Conservation (phyloP, 2,329 filamentous ascomycete species). For the Penicillium sp. region DNA sequence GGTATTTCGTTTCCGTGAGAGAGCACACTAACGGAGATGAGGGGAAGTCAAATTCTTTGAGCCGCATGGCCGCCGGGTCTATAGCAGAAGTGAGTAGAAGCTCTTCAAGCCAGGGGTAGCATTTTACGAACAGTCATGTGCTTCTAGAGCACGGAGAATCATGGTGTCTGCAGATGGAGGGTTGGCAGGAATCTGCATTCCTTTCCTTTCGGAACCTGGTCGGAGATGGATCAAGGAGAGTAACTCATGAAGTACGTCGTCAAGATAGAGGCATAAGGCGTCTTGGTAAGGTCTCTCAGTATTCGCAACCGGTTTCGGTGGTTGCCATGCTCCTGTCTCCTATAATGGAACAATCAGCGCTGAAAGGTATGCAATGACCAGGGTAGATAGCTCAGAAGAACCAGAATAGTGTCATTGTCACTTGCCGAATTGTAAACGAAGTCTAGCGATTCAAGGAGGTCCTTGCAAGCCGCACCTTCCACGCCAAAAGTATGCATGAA, state of each 20-base stretch:
- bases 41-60: conserved; percentile 33
- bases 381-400: neutral
- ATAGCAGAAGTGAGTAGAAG: conserved; percentile 14
- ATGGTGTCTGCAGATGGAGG: conserved; percentile 38
- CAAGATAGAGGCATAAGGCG: conserved; percentile 48
- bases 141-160: conserved; percentile 39
- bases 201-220: conserved; percentile 40
- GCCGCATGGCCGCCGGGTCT: conserved; percentile 31
- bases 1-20: neutral
- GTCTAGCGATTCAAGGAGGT: conserved; percentile 55
- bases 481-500: conserved; percentile 61
- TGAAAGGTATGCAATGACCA: neutral
- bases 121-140: conserved; percentile 32
- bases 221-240: conserved; percentile 49
- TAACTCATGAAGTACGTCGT: conserved; percentile 60
- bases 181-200: conserved; percentile 29
- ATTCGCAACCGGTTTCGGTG: conserved; percentile 37
- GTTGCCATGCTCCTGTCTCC: conserved; percentile 43
- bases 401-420: conserved; percentile 8
- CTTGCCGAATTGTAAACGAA: conserved; percentile 50
- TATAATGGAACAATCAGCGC: conserved; percentile 21
- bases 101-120: too few species aligned
- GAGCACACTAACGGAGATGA: conserved; percentile 18
- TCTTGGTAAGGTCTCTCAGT: conserved; percentile 41
- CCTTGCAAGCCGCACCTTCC: conserved; percentile 52